These are phyloP conservation scores for Nicotiana rustica DNA, from an alignment of 305 asterid genomes.

Conservation along the genomic window DNA sequence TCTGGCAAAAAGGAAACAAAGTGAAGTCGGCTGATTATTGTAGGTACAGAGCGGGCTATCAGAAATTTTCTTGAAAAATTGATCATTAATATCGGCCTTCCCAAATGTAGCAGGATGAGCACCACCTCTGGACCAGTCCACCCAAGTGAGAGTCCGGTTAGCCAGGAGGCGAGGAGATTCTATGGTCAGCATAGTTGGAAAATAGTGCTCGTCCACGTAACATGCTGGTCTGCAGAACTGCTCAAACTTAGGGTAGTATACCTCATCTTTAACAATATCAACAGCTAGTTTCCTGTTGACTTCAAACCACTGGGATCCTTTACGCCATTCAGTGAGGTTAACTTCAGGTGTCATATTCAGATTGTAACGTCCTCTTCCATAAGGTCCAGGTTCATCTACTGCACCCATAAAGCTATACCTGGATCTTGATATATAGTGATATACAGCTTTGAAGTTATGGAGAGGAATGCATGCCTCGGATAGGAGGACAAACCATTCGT, in stretches of 20 bases:
- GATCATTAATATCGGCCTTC: constrained; percentile 44
- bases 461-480: constrained; percentile 63
- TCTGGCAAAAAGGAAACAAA: constrained; percentile 55
- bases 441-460: constrained; percentile 43
- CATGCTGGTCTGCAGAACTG: constrained; percentile 56
- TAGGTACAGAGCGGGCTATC: constrained; percentile 40
- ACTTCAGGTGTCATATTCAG: constrained; percentile 50
- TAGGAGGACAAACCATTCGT: constrained; percentile 53
- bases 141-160: constrained; percentile 52
- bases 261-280: constrained; percentile 47
- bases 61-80: constrained; percentile 46
- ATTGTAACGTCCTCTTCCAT: constrained; percentile 53
- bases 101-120: constrained; percentile 63
- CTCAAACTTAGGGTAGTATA: constrained; percentile 51
- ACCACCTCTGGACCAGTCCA: constrained; percentile 62
- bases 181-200: constrained; percentile 55
- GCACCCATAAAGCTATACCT: constrained; percentile 52
- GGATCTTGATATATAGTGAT: constrained; percentile 50
- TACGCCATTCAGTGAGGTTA: constrained; percentile 50
- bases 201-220: constrained; percentile 57
- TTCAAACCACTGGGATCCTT: constrained; percentile 63
- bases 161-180: constrained; percentile 49
- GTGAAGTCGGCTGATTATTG: constrained; percentile 49
- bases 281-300: constrained; percentile 49
- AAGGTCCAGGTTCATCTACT: constrained; percentile 51